phyloP scores from a whole-genome alignment of 2,329 filamentous ascomycete genomes.

The Fusarium sp. region DNA sequence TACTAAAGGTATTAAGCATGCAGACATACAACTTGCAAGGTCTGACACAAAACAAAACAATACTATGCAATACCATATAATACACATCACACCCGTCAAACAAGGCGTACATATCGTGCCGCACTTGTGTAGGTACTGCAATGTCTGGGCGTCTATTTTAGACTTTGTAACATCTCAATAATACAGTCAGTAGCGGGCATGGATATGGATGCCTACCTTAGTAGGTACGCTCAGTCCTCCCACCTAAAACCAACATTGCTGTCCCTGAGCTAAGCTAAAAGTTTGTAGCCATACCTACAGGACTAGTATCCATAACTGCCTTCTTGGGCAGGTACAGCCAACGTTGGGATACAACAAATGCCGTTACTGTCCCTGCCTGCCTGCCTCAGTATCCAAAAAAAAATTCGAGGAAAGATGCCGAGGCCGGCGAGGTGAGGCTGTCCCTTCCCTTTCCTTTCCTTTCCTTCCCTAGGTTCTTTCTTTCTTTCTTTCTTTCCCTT shows the following conservation, averaged over 20 bases:
- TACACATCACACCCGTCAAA: not conserved
- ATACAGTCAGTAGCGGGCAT: not conserved
- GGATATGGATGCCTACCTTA: not conserved
- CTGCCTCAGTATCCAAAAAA: not conserved
- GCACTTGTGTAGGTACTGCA: not conserved
- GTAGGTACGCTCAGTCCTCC: conserved; percentile 27
- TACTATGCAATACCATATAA: not conserved
- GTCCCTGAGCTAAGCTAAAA: conserved; percentile 24
- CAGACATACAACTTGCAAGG: not conserved
- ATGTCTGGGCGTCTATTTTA: not conserved
- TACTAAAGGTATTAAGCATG: not conserved
- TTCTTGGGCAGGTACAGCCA: not conserved
- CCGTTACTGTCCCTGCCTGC: not conserved
- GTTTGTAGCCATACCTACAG: conserved; percentile 18
- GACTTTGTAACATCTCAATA: conserved; percentile 18
- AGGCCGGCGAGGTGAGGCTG: not conserved
- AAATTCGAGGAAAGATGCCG: not conserved
- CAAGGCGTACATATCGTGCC: not conserved
- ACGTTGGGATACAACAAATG: not conserved
- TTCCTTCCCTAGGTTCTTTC: not conserved
- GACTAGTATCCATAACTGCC: not conserved
- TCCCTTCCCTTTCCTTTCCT: not conserved
- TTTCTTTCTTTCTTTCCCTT: not conserved
- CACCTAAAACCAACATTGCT: conserved; percentile 2
- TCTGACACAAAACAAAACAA: not conserved